Evolutionary conservation across 768 basidiomycete genomes (phyloP), one percentile per base, ranked within the genome.

Genomic region (Tubosaeta brunneosetosa): DNA sequence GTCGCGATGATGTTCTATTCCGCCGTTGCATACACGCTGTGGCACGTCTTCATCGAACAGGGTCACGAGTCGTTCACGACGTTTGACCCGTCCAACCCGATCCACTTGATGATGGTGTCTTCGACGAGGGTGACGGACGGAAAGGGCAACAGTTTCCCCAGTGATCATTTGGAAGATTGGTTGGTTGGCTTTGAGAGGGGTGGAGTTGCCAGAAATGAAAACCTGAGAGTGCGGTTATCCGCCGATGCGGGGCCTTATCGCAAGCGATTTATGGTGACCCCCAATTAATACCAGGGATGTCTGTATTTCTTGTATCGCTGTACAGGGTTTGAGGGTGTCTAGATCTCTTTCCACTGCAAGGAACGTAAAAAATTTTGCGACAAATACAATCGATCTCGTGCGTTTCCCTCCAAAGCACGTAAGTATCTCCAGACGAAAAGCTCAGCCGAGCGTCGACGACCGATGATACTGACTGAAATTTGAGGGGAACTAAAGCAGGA

Each of bases 31-130:
- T 49, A 47, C 17, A 32, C 45, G 10, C 25, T 54, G 10, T 50
- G 19, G 17, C 12, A 50, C 1, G 33, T 40, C 19, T 3, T 10
- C 1, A 25, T 19, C 11, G 44, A 44, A 17, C 29, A n/a, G 29
- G 17, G 31, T 29, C 11, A 16, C 10, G 26, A 29, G 25, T 33
- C 33, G 31, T 52, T 47, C 25, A 40, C 38, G 22, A 33, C 16
- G 29, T 51, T 51, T 40, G 44, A 51, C 9, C 51, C 51, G 22
- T 32, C 51, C 9, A 26, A 51, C 19, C 44, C 51, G 8, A 41
- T 52, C 17, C 51, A 52, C 14, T 16, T 47, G 22, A 40, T 47
- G 31, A 47, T 52, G 51, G 45, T 42, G 25, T 26, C 51, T 11
- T 41, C 45, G 6, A 17, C 51, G 9, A 41, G 49, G 14, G 47